Evolutionary conservation across 306 rosid genomes (phyloP).

Genomic region (Citrullus mucosospermus): DNA sequence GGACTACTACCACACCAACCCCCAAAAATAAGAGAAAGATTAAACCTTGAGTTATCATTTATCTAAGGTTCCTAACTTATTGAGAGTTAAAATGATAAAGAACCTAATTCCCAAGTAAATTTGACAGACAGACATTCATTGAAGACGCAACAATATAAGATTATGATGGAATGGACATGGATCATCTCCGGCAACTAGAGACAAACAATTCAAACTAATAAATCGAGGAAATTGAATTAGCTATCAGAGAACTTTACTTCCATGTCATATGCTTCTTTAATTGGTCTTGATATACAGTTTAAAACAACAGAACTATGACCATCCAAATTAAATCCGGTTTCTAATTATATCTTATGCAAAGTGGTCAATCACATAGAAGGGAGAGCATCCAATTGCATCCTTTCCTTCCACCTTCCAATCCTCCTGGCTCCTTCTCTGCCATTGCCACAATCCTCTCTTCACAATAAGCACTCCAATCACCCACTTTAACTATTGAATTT

Average conservation of each 20-base stretch:
- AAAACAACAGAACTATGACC: not conserved
- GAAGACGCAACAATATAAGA: not conserved
- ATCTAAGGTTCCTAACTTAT: not conserved
- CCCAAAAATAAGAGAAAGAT: not conserved
- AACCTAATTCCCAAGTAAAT: not conserved
- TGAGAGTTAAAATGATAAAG: not conserved
- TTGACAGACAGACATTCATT: not conserved
- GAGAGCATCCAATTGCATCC: not conserved
- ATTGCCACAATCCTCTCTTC: not conserved
- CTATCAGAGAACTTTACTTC: not conserved
- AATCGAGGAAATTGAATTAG: not conserved
- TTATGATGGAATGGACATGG: not conserved
- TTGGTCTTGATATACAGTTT: not conserved
- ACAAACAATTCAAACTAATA: not conserved
- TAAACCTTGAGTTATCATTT: not conserved
- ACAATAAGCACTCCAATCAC: not conserved
- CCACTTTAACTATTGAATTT: not conserved
- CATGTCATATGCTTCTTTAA: not conserved
- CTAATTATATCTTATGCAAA: not conserved
- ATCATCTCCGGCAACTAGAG: not conserved
- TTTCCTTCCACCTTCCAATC: not conserved
- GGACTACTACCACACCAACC: not conserved
- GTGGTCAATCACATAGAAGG: not conserved
- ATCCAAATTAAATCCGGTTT: not conserved
- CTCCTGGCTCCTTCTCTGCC: not conserved